phyloP scores from a whole-genome alignment of 192 early-diverging fungal genomes.

The Coemansia sp. region DNA sequence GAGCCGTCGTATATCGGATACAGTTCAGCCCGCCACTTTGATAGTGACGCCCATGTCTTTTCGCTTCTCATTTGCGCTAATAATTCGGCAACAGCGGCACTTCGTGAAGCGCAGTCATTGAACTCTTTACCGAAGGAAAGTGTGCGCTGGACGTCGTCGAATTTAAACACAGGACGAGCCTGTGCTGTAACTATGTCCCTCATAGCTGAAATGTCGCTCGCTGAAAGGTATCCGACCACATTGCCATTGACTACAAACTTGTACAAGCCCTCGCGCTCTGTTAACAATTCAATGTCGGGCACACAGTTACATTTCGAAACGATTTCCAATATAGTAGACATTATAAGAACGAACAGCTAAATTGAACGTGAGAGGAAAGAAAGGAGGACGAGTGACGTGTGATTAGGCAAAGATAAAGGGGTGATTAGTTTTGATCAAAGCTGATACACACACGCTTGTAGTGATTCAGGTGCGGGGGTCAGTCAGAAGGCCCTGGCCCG shows the following conservation, averaged over 20 bases:
- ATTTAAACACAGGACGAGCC: not conserved
- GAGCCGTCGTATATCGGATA: slow-evolving; percentile 67
- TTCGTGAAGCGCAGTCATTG: slow-evolving; percentile 4
- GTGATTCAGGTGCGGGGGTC: too few relatives aligned
- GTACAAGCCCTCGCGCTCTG: not conserved
- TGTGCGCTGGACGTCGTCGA: slow-evolving; percentile 2
- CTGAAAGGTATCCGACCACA: not conserved
- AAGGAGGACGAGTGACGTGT: too few relatives aligned
- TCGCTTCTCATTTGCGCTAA: slow-evolving; percentile 6
- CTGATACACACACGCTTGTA: too few relatives aligned
- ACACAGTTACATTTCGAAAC: slow-evolving; percentile 12
- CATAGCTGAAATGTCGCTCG: not conserved
- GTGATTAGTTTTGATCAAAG: too few relatives aligned
- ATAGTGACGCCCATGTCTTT: slow-evolving; percentile 27
- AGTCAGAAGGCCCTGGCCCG: too few relatives aligned
- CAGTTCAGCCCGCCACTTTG: slow-evolving; percentile 81
- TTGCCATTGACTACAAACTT: not conserved
- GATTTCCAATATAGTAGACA: slow-evolving; percentile 6
- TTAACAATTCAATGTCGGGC: not conserved
- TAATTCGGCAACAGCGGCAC: slow-evolving; percentile 16
- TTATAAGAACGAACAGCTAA: too few relatives aligned
- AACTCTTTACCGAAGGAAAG: slow-evolving; percentile 6
- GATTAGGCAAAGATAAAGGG: too few relatives aligned
- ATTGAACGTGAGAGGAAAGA: too few relatives aligned
- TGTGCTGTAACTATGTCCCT: not conserved